Conservation (phyloP, 352 stramenopile species). For the Phytophthora colocasiae region DNA sequence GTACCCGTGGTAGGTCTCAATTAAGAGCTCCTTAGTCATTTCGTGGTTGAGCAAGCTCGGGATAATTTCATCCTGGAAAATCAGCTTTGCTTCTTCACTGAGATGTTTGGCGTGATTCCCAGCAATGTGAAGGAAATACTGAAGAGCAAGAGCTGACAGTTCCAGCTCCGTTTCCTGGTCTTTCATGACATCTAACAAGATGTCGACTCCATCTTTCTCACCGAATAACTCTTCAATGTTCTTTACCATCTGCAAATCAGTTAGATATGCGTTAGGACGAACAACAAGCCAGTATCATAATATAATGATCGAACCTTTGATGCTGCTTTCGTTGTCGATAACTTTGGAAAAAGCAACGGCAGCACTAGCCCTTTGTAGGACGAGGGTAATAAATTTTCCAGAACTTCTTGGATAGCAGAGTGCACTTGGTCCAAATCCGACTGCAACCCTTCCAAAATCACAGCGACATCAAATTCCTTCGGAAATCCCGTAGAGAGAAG, state of each 20-base stretch:
- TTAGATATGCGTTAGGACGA: constrained; percentile 1
- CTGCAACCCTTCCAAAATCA: constrained; percentile 82
- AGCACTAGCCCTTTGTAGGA: constrained; percentile 76
- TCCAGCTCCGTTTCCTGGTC: constrained; percentile 68
- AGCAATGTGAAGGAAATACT: constrained; percentile 86
- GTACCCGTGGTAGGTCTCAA: constrained; percentile 76
- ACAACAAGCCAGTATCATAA: constrained; percentile 6
- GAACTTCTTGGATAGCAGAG: constrained; percentile 83
- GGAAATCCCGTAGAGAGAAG: constrained; percentile 83
- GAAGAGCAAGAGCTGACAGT: constrained; percentile 73
- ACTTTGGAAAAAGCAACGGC: constrained; percentile 73
- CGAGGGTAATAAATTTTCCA: constrained; percentile 82
- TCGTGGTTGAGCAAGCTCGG: constrained; percentile 64
- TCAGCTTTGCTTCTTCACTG: constrained; percentile 38
- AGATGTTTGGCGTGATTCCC: constrained; percentile 58
- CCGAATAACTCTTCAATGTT: constrained; percentile 55
- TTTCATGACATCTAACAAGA: constrained; percentile 78
- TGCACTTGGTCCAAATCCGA: constrained; percentile 79
- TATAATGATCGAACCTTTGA: constrained; percentile 44
- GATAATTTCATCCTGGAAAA: constrained; percentile 65
- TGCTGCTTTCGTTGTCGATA: constrained; percentile 61
- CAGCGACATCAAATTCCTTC: constrained; percentile 81
- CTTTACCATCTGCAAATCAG: constrained; percentile 62
- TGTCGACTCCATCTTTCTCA: constrained; percentile 58
- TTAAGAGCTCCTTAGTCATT: constrained; percentile 74